Evolutionary conservation across 2,329 filamentous ascomycete species (phyloP).

Genomic region (Claviceps fusiformis): DNA sequence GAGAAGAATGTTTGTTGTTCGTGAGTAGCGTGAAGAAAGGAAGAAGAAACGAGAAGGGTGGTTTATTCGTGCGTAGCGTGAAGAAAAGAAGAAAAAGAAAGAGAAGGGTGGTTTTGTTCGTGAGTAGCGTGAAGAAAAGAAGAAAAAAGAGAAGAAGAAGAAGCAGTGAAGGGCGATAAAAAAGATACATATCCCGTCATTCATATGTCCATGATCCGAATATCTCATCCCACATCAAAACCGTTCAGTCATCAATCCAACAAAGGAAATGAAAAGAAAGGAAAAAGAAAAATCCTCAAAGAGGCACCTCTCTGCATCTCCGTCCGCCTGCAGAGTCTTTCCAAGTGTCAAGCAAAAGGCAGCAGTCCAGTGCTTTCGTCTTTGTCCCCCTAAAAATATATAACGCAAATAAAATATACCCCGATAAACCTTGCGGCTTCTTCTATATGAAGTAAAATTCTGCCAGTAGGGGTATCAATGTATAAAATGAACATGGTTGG

Average conservation of each 20-base stretch:
- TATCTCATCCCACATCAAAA: neutral
- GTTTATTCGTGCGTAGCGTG: too few relatives aligned
- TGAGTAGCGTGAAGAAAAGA: neutral
- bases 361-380: neutral
- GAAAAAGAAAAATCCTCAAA: too few relatives aligned
- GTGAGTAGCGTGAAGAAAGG: too few relatives aligned
- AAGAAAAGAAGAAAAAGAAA: too few relatives aligned
- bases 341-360: conserved; percentile 2
- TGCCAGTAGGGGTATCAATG: conserved; percentile 19
- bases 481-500: conserved; percentile 9
- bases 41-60: too few relatives aligned
- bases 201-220: neutral
- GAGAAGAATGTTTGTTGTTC: neutral
- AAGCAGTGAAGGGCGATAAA: neutral
- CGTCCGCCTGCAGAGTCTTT: neutral
- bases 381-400: neutral
- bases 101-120: too few relatives aligned
- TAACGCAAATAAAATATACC: conserved; percentile 2
- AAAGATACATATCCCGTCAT: neutral
- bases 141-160: neutral
- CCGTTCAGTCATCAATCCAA: neutral
- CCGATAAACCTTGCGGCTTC: conserved; percentile 26
- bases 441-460: conserved; percentile 20
- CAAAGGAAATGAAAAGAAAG: too few relatives aligned
- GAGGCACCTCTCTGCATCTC: neutral